Evolutionary conservation across 1,139 yeast genomes (phyloP), one percentile per base, ranked within the genome.

Genomic region (Candida sojae): DNA sequence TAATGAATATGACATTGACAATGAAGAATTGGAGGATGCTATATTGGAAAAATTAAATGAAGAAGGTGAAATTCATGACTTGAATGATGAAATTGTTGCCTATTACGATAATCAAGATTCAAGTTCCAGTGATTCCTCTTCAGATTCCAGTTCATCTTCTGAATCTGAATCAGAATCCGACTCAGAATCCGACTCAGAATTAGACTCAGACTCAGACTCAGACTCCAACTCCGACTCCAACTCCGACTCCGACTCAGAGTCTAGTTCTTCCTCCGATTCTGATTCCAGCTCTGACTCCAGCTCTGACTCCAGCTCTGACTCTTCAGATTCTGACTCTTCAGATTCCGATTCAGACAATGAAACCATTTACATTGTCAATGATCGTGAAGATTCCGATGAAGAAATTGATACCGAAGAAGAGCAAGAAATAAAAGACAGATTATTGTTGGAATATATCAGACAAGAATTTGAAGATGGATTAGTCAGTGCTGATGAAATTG

Each of bases 11-110:
- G 39, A 54, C 36, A 57, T 65, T 47, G 79, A 73, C 57, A 68
- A 70, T 56, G 77, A 73, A 39, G 73, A 67, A 48, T 64, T 71
- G 48, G 73, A 68, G 53, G 62, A 64, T 38, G 70, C 65, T 32
- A 72, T 69, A 43, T 49, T 71, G 48, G 74, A 68, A 44, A 55
- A 57, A 48, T 61, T 73, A 52, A 75, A 70, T 43, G 62, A 65
- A n/a, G 62, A 65, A 17, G 77, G 75, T 35, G 60, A 59, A 48
- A 68, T 71, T 26, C 54, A 61, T 50, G 76, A 74, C 57, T 66
- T 74, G 53, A 73, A 75, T 56, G 69, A 74, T 53, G 76, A 72
- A 52, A 59, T 72, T 52, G 64, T 74, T 40, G 64, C 68, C 57
- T 72, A 60, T 57, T 74, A 73, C 57, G 79, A 72, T 45, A 58